Base-by-base conservation (phyloP, 352 stramenopile genomes). In the Phytophthora rubi region DNA sequence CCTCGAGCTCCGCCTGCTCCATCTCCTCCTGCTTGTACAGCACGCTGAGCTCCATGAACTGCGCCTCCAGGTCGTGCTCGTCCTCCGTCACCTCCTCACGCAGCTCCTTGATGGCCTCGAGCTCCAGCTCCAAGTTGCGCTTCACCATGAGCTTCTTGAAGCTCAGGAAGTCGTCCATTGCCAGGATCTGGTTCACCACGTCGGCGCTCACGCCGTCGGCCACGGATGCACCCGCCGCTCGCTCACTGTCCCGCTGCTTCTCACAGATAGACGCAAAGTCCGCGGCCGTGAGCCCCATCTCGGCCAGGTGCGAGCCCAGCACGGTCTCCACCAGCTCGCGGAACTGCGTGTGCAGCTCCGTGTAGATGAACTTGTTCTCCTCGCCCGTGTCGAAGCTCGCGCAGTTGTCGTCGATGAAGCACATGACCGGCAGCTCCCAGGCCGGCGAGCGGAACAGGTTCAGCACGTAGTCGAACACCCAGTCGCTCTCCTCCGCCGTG, bases 141-240 rank as follows among this genome's bases (percentile, higher is more conserved):
- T 97, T 97, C 45, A 95, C 75, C 92, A 97, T 97, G 69, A 97
- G 85, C 68, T 96, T 97, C 75, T 97, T 97, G 75, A 97, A 97
- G 33, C 87, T 95, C 52, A 96, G 52, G 64, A 97, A 97, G 75
- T 97, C 90, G 70, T 97, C 88, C 73, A 97, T 93, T 13, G 92
- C 90, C 23, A 97, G 68, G 39, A 97, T 89, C 65, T 96, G 84
- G 59, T 94, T 91, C 63, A 97, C 80, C n/a, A 97, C 90, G 16
- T 88, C 79, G 53, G 81, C 80, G 59, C 82, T 91, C 32, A 94
- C 81, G 23, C 69, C 73, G 53, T 70, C 58, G 47, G 57, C 59
- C 44, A 72, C 62, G 39, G 62, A 75, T 3, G 37, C 53, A 1
- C 64, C 69, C 1, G 69, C 63, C 30, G 58, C 64, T 4, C 68